These are phyloP conservation scores for Gamsiella multidivaricata DNA, from an alignment of 192 early-diverging fungal genomes.

Conservation along the genomic window DNA sequence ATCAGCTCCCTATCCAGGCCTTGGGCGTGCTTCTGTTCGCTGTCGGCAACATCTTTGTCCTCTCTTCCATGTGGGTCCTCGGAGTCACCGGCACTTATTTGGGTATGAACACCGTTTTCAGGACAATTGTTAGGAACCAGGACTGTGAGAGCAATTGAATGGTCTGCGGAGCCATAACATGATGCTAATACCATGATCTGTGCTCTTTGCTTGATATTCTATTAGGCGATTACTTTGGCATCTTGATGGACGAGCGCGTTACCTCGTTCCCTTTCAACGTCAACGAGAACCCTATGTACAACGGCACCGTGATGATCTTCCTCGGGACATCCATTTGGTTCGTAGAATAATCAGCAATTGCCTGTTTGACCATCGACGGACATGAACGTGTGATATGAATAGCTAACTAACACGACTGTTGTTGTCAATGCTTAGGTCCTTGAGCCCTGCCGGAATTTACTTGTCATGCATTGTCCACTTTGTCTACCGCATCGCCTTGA, in stretches of 20 bases:
- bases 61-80: conserved; percentile 86
- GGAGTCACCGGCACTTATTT: conserved; percentile 93
- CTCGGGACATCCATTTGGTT: conserved; percentile 86
- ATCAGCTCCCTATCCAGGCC: conserved; percentile 56
- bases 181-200: no score
- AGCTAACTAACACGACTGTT: not conserved
- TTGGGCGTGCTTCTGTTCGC: conserved; percentile 63
- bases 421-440: conserved; percentile 56
- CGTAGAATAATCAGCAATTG: no score
- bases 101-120: conserved; percentile 56
- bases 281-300: conserved; percentile 95
- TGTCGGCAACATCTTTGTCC: conserved; percentile 79
- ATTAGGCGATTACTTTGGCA: conserved; percentile 95
- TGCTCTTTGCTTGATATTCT: not conserved
- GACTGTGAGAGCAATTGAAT: no score
- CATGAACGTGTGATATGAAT: no score
- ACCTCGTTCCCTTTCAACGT: conserved; percentile 94
- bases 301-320: conserved; percentile 89
- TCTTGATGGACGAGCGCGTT: conserved; percentile 86
- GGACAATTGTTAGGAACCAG: not conserved
- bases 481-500: conserved; percentile 80
- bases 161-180: no score
- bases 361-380: no score
- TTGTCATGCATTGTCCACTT: conserved; percentile 77
- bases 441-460: conserved; percentile 78